These are phyloP conservation scores for Pseudofabraea citricarpa DNA, from an alignment of 2,329 filamentous ascomycete species.

Conservation along the genomic window DNA sequence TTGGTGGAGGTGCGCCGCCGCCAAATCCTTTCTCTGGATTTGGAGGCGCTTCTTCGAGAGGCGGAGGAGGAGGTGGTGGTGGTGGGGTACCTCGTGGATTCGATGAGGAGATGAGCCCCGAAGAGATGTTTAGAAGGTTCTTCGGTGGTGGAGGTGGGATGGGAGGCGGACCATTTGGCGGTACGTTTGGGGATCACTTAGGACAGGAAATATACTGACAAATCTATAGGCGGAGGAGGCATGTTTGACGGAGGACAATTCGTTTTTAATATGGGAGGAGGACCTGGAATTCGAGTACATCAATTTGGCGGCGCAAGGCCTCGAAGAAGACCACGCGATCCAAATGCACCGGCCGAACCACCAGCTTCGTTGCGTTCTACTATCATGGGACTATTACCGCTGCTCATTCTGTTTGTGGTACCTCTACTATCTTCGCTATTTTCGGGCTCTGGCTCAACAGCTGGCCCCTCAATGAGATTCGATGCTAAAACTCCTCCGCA, in stretches of 20 bases:
- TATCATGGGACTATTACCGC: constrained; percentile 74
- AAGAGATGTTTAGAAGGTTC: constrained; percentile 96
- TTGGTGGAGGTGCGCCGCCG: constrained; percentile 55
- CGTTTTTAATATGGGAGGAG: constrained; percentile 91
- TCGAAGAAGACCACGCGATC: constrained; percentile 67
- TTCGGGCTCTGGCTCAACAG: constrained; percentile 44
- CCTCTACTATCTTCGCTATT: constrained; percentile 80
- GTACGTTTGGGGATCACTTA: constrained; percentile 39
- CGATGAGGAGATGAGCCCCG: constrained; percentile 89
- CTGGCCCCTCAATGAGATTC: constrained; percentile 70
- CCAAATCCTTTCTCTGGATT: constrained; percentile 63
- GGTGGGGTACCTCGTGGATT: constrained; percentile 45
- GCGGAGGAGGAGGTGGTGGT: constrained; percentile 29
- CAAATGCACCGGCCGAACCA: constrained; percentile 45
- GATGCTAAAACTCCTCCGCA: constrained; percentile 66
- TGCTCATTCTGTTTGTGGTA: constrained; percentile 84
- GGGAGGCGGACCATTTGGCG: constrained; percentile 50
- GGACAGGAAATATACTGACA: constrained; percentile 9
- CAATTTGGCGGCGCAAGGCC: constrained; percentile 84
- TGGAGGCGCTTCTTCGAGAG: constrained; percentile 35
- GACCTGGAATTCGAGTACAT: constrained; percentile 87
- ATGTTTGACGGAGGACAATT: constrained; percentile 78
- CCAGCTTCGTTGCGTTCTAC: constrained; percentile 45
- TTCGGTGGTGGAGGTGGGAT: constrained; percentile 70
- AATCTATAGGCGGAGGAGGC: constrained; percentile 34